A percentile compares a stretch with the other conserved stretches of the same genome.
phyloP scores from a whole-genome alignment of 2,329 filamentous ascomycete species.

The Conoideocrella luteorostrata region DNA sequence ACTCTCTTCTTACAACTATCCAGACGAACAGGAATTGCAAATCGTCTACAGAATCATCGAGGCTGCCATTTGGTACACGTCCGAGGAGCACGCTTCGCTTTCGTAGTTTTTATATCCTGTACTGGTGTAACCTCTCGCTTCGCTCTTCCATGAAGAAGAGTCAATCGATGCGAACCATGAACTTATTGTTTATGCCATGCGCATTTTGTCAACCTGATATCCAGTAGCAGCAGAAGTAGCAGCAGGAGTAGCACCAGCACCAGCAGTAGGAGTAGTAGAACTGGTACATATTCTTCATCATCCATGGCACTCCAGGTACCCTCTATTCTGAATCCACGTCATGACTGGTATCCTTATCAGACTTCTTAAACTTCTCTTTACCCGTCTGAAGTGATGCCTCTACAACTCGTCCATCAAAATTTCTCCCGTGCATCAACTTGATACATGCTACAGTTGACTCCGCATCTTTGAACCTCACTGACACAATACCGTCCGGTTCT shows the following conservation, averaged over 20 bases:
- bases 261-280: too few species aligned
- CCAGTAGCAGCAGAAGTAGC: too few species aligned
- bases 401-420: constrained; percentile 66
- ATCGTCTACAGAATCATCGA: constrained; percentile 63
- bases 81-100: constrained; percentile 38
- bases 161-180: too few species aligned
- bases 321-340: constrained; percentile 30
- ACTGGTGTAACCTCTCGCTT: too few species aligned
- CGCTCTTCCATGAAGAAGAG: too few species aligned
- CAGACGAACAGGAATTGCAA: constrained; percentile 59
- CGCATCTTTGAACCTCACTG: constrained; percentile 69
- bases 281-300: too few species aligned
- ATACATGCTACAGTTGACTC: constrained; percentile 69
- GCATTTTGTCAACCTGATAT: too few species aligned
- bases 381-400: constrained; percentile 66
- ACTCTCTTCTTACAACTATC: not conserved
- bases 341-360: constrained; percentile 45
- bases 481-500: constrained; percentile 78
- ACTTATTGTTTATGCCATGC: too few species aligned
- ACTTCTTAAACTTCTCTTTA: constrained; percentile 66
- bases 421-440: constrained; percentile 69
- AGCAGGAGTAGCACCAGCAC: too few species aligned
- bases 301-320: too few species aligned
- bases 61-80: constrained; percentile 65
- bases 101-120: not conserved